These are phyloP conservation scores for Aureobasidium sp. DNA, from an alignment of 2,329 filamentous ascomycete species.

Conservation along the genomic window DNA sequence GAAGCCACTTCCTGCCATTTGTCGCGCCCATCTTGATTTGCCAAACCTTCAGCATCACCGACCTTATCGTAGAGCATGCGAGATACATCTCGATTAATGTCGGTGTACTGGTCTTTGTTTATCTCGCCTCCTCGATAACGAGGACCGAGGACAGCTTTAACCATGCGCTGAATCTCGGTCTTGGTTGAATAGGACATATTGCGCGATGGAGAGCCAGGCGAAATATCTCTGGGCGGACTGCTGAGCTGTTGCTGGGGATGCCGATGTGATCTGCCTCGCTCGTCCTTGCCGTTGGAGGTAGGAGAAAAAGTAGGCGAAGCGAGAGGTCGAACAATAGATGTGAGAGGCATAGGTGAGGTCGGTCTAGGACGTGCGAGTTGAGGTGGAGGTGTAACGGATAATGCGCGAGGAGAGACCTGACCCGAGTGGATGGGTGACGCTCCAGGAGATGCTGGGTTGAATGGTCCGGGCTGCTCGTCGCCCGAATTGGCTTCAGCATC, in stretches of 20 bases:
- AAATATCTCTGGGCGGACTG: conserved; percentile 52
- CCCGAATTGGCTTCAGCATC: conserved; percentile 20
- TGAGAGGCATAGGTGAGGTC: conserved; percentile 58
- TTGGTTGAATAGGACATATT: conserved; percentile 74
- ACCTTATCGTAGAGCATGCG: conserved; percentile 72
- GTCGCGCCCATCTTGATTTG: conserved; percentile 55
- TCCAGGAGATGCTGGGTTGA: conserved; percentile 53
- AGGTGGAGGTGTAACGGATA: conserved; percentile 63
- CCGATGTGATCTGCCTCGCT: conserved; percentile 38
- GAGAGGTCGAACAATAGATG: conserved; percentile 61
- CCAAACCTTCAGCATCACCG: conserved; percentile 44
- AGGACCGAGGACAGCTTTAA: conserved; percentile 72
- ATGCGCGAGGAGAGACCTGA: conserved; percentile 57
- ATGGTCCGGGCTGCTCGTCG: conserved; percentile 25
- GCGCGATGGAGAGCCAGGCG: conserved; percentile 23
- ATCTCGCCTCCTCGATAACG: conserved; percentile 73
- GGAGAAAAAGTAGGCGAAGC: conserved; percentile 22
- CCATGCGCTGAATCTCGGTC: conserved; percentile 79
- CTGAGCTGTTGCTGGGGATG: conserved; percentile 40
- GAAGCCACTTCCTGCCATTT: conserved; percentile 69
- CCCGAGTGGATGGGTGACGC: conserved; percentile 58
- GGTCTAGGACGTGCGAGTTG: conserved; percentile 48
- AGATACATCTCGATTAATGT: conserved; percentile 84
- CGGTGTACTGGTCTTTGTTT: conserved; percentile 82
- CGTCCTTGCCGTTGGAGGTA: conserved; percentile 13